Evolutionary conservation across 768 basidiomycete genomes (phyloP), one percentile per base, ranked within the genome.

Genomic region (Lactarius vividus): DNA sequence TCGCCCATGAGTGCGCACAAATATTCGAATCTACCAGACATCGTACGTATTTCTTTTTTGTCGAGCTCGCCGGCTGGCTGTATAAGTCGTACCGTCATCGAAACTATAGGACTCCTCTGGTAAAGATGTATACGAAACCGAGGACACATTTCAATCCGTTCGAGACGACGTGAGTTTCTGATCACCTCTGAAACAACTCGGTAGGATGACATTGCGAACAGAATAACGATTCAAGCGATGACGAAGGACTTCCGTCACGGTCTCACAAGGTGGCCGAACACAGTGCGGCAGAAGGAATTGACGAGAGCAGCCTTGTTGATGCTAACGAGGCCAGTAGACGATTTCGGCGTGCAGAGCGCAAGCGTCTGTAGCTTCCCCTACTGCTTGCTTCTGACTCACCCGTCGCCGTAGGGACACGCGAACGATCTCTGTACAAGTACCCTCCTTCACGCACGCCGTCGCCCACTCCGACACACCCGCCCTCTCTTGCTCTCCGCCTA

Each of bases 121-220:
- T 1, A 93, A 85, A 46, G 94, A 96, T 75, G 85, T 96, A 53
- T 96, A 96, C 73, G 94, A 96, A 74, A 96, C 94, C 0, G 89
- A 92, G 55, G 94, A 96, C 70, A 80, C 85, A 18, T 82, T 87
- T 72, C 87, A 83, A 16, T 75, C 81, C 18, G 74, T 82, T 33
- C 80, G 83, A 57, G 76, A 77, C 26, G 80, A 81, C 68, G 89
- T 88, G 74, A 64, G 84, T 77, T 20, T 61, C n/a, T n/a, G 52
- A 31, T 55, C 3, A 31, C 54, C 59, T 26, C 52, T 18, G 53
- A 15, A 29, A 26, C 23, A 7, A 35, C 18, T 35, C 23, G 8
- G 63, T 33, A 35, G 63, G 33, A 40, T 58, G 29, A 28, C 60
- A 40, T 31, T 52, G 37, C 49, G 56, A 53, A 42, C 62, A 29